Base-by-base conservation (phyloP, 495 filamentous ascomycete species). In the Penicillium tannophilum region DNA sequence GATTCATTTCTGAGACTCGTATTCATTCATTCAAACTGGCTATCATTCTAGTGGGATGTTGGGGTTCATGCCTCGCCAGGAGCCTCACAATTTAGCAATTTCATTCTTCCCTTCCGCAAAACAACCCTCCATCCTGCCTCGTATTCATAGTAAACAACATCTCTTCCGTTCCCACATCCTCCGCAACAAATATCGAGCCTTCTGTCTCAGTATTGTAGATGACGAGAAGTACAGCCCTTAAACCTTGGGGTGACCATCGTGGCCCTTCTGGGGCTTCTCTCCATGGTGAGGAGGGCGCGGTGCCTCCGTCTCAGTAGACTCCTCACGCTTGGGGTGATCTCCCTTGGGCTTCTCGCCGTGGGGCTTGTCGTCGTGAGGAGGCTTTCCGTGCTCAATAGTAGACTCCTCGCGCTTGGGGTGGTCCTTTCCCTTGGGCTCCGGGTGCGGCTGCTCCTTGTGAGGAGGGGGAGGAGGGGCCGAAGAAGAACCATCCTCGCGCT, bases 361-460 rank as follows among this genome's bases (percentile, higher is more conserved):
- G 45, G 24, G 46, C 39, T 41, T 11, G 46, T 31, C 16, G 3
- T 17, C 11, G 12, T 49, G 33, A 35, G 6, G 33, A 35, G 33
- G 46, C 24, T 49, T 23, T 8, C 9, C 1, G 8, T 47, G 26
- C 24, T 49, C 46, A 4, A 14, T 30, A 28, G 46, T 17, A n/a
- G 23, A 24, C n/a, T 16, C 46, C 46, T 49, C 46, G 26, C 46
- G 46, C 46, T 31, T 49, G 14, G 23, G n/a, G n/a, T n/a, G n/a
- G n/a, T n/a, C n/a, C n/a, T n/a, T n/a, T n/a, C n/a, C n/a, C n/a
- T n/a, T n/a, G n/a, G n/a, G n/a, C n/a, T n/a, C n/a, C n/a, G n/a
- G n/a, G n/a, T n/a, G n/a, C n/a, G n/a, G n/a, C n/a, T n/a, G n/a
- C n/a, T n/a, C n/a, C n/a, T n/a, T n/a, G n/a, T n/a, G n/a, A n/a